A percentile compares a stretch with the other conserved stretches of the same genome.
Evolutionary conservation across 2,329 filamentous ascomycete genomes (phyloP).

Genomic region (Colletotrichum sp.): DNA sequence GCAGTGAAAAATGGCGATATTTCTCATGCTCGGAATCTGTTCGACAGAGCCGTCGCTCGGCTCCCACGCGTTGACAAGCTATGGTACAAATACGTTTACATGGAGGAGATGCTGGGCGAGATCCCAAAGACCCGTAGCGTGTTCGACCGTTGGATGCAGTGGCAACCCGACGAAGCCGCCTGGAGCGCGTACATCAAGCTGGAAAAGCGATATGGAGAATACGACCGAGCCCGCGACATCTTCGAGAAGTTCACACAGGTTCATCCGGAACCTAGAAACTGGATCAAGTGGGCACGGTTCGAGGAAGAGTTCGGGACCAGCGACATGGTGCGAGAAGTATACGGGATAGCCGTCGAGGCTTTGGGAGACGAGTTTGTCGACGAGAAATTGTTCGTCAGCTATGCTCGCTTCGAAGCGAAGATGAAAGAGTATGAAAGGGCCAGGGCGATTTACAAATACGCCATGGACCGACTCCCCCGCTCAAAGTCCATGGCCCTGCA

Average conservation of each 20-base stretch:
- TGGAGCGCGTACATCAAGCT: constrained; percentile 98
- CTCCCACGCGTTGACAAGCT: constrained; percentile 92
- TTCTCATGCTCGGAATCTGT: constrained; percentile 92
- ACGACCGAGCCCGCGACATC: constrained; percentile 86
- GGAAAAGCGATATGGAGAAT: constrained; percentile 94
- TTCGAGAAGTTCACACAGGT: constrained; percentile 91
- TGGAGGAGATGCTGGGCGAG: constrained; percentile 97
- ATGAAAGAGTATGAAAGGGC: constrained; percentile 95
- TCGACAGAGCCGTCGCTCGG: constrained; percentile 93
- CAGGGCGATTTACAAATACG: constrained; percentile 95
- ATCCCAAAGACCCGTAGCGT: constrained; percentile 90
- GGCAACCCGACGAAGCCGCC: constrained; percentile 95
- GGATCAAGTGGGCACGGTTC: constrained; percentile 98
- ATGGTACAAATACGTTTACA: constrained; percentile 99
- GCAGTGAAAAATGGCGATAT: constrained; percentile 70
- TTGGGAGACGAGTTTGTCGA: constrained; percentile 95
- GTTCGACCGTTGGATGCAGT: constrained; percentile 98
- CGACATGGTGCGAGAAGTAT: constrained; percentile 91
- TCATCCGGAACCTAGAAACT: constrained; percentile 93
- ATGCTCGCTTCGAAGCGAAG: constrained; percentile 93
- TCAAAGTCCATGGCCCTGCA: constrained; percentile 86
- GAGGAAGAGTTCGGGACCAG: constrained; percentile 95
- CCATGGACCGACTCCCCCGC: constrained; percentile 86
- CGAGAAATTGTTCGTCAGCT: constrained; percentile 93
- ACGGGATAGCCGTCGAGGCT: constrained; percentile 84